phyloP scores from a whole-genome alignment of 2,329 filamentous ascomycete genomes.

The Pyrenochaeta sp. region DNA sequence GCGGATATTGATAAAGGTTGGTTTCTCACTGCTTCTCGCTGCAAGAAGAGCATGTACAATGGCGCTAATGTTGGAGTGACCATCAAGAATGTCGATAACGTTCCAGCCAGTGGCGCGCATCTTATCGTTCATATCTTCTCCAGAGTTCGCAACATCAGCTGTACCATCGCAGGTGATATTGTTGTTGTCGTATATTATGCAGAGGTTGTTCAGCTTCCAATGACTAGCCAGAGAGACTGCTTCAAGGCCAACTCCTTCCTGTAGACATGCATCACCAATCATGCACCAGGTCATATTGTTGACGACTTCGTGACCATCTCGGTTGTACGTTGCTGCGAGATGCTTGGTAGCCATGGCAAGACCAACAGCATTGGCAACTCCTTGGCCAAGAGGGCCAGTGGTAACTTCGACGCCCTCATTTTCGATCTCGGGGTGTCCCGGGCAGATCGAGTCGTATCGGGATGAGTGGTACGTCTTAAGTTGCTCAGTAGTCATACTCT shows the following conservation, averaged over 20 bases:
- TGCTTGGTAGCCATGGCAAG: constrained; percentile 64
- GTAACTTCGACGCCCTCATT: constrained; percentile 66
- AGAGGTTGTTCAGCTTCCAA: constrained; percentile 63
- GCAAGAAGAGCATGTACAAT: constrained; percentile 58
- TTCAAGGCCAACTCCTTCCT: constrained; percentile 67
- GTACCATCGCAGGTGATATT: constrained; percentile 66
- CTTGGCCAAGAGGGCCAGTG: constrained; percentile 67
- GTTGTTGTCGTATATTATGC: constrained; percentile 68
- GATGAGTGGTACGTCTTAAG: constrained; percentile 64
- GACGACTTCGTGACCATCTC: constrained; percentile 56
- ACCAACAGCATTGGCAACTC: constrained; percentile 65
- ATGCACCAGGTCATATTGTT: constrained; percentile 65
- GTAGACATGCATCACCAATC: constrained; percentile 65
- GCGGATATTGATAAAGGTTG: constrained; percentile 66
- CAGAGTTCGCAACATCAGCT: constrained; percentile 58
- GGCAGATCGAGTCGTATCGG: constrained; percentile 59
- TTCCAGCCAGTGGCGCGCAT: constrained; percentile 67
- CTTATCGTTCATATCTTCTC: constrained; percentile 65
- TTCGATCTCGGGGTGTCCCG: constrained; percentile 67
- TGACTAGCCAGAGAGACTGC: constrained; percentile 66
- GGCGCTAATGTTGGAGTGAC: constrained; percentile 60
- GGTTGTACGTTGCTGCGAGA: constrained; percentile 68
- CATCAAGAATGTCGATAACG: constrained; percentile 63
- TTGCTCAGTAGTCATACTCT: constrained; percentile 64
- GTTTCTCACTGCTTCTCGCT: constrained; percentile 57